Evolutionary conservation across 371 early-diverging fungal species (phyloP).

Genomic region (Circinella minor): DNA sequence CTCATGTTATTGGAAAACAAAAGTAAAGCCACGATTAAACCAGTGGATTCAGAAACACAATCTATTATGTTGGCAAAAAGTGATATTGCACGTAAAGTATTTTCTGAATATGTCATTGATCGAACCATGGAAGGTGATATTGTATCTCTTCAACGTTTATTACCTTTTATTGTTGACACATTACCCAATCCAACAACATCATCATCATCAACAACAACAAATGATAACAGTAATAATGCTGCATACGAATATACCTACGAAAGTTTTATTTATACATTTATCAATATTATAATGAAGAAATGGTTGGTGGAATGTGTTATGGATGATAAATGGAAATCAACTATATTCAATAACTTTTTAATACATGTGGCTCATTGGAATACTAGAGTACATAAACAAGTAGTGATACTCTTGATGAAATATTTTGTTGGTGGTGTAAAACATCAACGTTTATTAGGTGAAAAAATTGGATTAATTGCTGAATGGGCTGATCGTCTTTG

Average conservation of each 20-base stretch:
- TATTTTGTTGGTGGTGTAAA: conserved; percentile 39
- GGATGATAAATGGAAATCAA: conserved; percentile 43
- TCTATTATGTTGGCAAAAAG: conserved; percentile 32
- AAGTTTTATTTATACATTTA: conserved; percentile 54
- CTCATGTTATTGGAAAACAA: conserved; percentile 42
- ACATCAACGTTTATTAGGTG: conserved; percentile 27
- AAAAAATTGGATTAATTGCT: conserved; percentile 34
- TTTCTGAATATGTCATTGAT: conserved; percentile 58
- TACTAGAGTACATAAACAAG: conserved; percentile 43
- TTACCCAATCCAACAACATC: conserved; percentile 20
- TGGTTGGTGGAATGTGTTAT: conserved; percentile 46
- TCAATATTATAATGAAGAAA: conserved; percentile 43
- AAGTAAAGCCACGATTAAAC: conserved; percentile 18
- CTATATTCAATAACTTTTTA: conserved; percentile 51
- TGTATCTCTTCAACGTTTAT: conserved; percentile 37
- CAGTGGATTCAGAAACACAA: conserved; percentile 15
- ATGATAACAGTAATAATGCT: conserved; percentile 23
- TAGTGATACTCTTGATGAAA: conserved; percentile 45
- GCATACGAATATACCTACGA: conserved; percentile 50
- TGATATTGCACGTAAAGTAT: conserved; percentile 60
- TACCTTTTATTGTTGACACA: conserved; percentile 48
- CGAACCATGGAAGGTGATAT: conserved; percentile 48
- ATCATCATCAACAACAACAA: not conserved
- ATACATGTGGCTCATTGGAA: conserved; percentile 49
- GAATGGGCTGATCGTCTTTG: conserved; percentile 39